A percentile compares a stretch with the other conserved stretches of the same genome.
Conservation (phyloP, 306 rosid genomes). For the Rosa rugosa region DNA sequence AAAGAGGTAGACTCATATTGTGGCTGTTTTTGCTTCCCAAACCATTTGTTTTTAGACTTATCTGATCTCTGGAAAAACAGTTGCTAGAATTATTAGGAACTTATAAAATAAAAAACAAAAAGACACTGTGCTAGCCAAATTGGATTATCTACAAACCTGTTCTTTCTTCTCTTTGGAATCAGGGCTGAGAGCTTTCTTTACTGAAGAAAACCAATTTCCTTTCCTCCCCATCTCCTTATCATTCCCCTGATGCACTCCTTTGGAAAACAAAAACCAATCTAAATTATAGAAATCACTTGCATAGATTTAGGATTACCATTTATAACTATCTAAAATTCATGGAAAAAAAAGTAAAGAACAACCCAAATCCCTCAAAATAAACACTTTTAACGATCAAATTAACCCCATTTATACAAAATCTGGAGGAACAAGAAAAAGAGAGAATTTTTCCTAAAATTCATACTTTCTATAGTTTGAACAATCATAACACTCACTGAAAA, state of each 20-base stretch:
- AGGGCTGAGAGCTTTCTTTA: constrained; percentile 97
- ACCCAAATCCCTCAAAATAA: background rate
- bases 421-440: background rate
- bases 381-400: background rate
- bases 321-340: background rate
- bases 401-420: too few relatives aligned
- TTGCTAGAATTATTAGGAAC: constrained; percentile 25
- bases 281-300: constrained; percentile 31
- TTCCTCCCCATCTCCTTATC: constrained; percentile 89
- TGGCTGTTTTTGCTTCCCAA: constrained; percentile 74
- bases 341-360: background rate
- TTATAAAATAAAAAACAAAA: background rate
- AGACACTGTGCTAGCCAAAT: background rate
- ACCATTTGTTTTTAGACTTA: constrained; percentile 93
- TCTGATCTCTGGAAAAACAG: constrained; percentile 50
- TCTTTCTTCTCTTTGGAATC: constrained; percentile 70
- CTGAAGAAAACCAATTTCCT: constrained; percentile 90
- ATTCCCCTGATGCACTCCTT: constrained; percentile 57
- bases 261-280: constrained; percentile 10
- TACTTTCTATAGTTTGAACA: background rate
- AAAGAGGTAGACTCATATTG: constrained; percentile 39
- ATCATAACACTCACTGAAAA: constrained; percentile 2
- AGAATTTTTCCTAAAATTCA: background rate
- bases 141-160: constrained; percentile 46
- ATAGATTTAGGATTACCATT: constrained; percentile 14